Evolutionary conservation across 2,329 filamentous ascomycete genomes (phyloP), one percentile per base, ranked within the genome.

Genomic region (Sporothrix brunneoviolacea): DNA sequence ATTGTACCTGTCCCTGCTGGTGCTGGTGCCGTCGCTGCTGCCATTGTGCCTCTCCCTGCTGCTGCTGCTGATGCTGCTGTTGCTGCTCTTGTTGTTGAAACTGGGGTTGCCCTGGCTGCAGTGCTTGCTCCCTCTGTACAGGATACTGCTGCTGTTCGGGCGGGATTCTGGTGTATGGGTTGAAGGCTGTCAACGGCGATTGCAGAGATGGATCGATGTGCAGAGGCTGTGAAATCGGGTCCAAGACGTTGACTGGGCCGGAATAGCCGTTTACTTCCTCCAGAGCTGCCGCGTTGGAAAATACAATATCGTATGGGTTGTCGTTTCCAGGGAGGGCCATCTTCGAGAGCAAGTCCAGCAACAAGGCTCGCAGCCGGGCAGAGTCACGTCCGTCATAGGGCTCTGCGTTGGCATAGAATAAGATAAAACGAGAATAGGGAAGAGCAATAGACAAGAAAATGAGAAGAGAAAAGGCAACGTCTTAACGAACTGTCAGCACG

Each of bases 341-440:
- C 30, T 42, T 48, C 7, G 27, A 19, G 18, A 40, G 12, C 27
- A 33, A 37, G 35, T 43, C 51, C 51, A 40, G 51, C 47, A 18
- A 30, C 21, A 28, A 30, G 47, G 48, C 51, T 48, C 42, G 42
- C 18, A 46, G 51, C 47, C 47, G 27, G 35, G 32, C 13, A 35
- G 38, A 32, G 37, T 30, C 41, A 22, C 24, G 47, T 36, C 41
- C 46, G 51, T 46, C 51, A 53, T 50, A 53, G n/a, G 39, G 45
- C 13, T 18, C 16, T 30, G 12, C 24, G 35, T n/a, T 28, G 24
- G 30, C 24, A 36, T 37, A 24, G 45, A 12, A 24, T 24, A 19
- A 6, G 4, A 21, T 16, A 19, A 16, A 18, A 3, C 8, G 28
- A 24, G 3, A 22, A 8, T 15, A 8, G 12, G 21, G 15, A 27